Evolutionary conservation across 2,329 filamentous ascomycete species (phyloP), one percentile per base, ranked within the genome.

Genomic region (Pseudogymnoascus pannorum): DNA sequence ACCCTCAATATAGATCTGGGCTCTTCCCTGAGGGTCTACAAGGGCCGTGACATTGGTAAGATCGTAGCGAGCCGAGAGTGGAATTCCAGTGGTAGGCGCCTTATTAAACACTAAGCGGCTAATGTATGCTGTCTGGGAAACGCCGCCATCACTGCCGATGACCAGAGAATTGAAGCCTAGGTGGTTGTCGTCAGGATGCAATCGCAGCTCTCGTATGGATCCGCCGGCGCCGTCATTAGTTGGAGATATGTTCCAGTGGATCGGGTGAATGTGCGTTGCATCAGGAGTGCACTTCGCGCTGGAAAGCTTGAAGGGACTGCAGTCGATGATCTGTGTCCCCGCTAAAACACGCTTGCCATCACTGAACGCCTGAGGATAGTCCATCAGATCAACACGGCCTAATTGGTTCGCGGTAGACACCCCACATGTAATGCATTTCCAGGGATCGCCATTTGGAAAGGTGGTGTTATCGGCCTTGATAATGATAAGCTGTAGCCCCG

Each of bases 351-450:
- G 71, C 18, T 71, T 73, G 1, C 75, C 75, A 60, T 75, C 73
- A 1, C 67, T 65, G 58, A 78, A 79, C 0, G 72, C 68, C 48
- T 80, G 76, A 0, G 78, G 76, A 62, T 80, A 81, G 54, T 75
- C 75, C 1, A 65, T 60, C 31, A 60, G 18, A 1, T 64, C 59
- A 16, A 63, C 60, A 2, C 67, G 59, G 5, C 68, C 69, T 2
- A 66, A 44, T 1, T 69, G 65, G 51, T 77, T 75, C 29, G 67
- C 65, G 2, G 58, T 64, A 0, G 75, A 71, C 0, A 79, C 70
- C 1, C 74, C 77, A 60, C 78, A 80, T 29, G 72, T 80, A 4
- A 80, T 60, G 60, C 78, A 80, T 63, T 78, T 80, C 77, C 77
- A 81, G 0, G 73, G 57, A 62, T 79, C 76, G 0, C 78, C 78